These are phyloP conservation scores for Penicillium taxi DNA, from an alignment of 495 filamentous ascomycete genomes.

Conservation along the genomic window DNA sequence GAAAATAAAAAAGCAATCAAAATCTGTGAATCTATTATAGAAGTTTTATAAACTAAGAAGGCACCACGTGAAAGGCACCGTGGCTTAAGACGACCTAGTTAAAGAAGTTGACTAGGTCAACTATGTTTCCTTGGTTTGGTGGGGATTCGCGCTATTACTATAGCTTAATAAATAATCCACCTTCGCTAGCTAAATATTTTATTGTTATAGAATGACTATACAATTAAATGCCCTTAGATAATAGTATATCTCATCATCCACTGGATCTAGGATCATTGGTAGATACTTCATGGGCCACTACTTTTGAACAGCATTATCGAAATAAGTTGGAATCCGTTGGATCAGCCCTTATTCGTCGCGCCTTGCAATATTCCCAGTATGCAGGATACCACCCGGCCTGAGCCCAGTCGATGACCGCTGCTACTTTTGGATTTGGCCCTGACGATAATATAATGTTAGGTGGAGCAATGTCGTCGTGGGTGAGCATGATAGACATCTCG, in stretches of 20 bases:
- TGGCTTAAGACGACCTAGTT: too few relatives aligned
- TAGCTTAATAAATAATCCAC: too few relatives aligned
- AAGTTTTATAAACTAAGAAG: too few relatives aligned
- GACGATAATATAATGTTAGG: slow-evolving; percentile 31
- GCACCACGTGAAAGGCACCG: too few relatives aligned
- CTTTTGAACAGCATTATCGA: slow-evolving; percentile 10
- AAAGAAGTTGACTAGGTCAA: too few relatives aligned
- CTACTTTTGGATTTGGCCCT: slow-evolving; percentile 18
- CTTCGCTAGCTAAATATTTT: too few relatives aligned
- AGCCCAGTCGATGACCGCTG: slow-evolving; percentile 35
- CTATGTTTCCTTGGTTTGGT: too few relatives aligned
- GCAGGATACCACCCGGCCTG: slow-evolving; percentile 39
- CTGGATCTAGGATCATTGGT: slow-evolving; percentile 18
- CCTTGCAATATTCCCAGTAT: slow-evolving; percentile 42
- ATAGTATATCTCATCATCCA: slow-evolving; percentile 19
- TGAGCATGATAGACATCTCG: slow-evolving; percentile 19
- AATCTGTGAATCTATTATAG: too few relatives aligned
- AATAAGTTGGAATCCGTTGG: slow-evolving; percentile 14
- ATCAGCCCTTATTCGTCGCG: slow-evolving; percentile 10
- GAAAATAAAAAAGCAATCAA: too few relatives aligned
- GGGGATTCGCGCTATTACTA: too few relatives aligned
- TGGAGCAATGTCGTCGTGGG: slow-evolving; percentile 33
- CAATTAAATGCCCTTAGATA: slow-evolving; percentile 14
- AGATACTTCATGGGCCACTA: slow-evolving; percentile 21
- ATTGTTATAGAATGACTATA: too few relatives aligned